phyloP scores from a whole-genome alignment of 2,329 filamentous ascomycete genomes.

The Verruconis gallopava region DNA sequence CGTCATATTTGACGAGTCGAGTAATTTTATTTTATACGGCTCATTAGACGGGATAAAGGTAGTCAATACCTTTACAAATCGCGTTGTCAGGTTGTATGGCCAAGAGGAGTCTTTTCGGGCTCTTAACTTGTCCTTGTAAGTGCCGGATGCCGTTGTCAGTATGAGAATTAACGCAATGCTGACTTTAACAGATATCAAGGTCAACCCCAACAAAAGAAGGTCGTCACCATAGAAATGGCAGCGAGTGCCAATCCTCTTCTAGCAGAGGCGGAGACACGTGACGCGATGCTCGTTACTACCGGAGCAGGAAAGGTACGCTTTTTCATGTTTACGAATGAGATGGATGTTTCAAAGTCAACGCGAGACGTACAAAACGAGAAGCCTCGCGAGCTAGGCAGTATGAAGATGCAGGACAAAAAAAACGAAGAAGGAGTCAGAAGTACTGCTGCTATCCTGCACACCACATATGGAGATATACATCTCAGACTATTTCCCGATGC shows the following conservation, averaged over 20 bases:
- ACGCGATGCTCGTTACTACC: conserved; percentile 78
- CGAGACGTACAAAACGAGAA: conserved; percentile 94
- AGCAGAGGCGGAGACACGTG: conserved; percentile 78
- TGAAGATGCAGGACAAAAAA: conserved; percentile 25
- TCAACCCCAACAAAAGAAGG: conserved; percentile 81
- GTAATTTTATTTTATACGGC: conserved; percentile 88
- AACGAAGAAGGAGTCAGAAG: conserved; percentile 37
- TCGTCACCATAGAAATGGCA: conserved; percentile 94
- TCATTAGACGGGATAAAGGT: conserved; percentile 89
- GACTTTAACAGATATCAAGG: conserved; percentile 79
- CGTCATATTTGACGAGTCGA: conserved; percentile 89
- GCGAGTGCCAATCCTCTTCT: conserved; percentile 87
- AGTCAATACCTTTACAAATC: conserved; percentile 89
- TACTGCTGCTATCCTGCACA: conserved; percentile 75
- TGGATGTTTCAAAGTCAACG: conserved; percentile 66
- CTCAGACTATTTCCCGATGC: conserved; percentile 86
- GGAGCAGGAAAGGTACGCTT: conserved; percentile 81
- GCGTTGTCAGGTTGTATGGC: conserved; percentile 79
- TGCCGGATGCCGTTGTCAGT: conserved; percentile 77
- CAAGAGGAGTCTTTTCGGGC: conserved; percentile 80
- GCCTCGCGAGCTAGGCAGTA: conserved; percentile 49
- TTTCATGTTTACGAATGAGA: conserved; percentile 95
- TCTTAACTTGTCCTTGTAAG: conserved; percentile 62
- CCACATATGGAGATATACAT: conserved; percentile 85
- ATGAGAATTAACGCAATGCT: conserved; percentile 75